Evolutionary conservation across 78 protist species (phyloP).

Genomic region (Emiliania huxleyi): DNA sequence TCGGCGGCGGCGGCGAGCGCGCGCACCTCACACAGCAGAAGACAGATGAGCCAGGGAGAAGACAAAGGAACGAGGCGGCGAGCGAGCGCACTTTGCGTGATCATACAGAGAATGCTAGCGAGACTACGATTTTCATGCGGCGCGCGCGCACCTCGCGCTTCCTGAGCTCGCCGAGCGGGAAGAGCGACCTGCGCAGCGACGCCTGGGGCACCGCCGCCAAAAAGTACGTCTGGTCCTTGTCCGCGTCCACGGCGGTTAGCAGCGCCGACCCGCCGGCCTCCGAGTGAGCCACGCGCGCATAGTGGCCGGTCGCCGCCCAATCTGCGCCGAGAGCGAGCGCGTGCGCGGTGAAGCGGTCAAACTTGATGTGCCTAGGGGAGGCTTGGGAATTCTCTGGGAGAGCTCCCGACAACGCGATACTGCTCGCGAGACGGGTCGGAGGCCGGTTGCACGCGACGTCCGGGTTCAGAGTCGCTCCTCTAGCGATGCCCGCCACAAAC

Average conservation of each 20-base stretch:
- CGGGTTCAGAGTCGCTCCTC: slow-evolving; percentile 82
- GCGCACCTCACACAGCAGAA: too few species aligned
- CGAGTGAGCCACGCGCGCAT: slow-evolving; percentile 24
- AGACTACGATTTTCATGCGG: not conserved
- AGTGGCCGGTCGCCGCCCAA: slow-evolving; percentile 69
- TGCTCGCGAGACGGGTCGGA: too few species aligned
- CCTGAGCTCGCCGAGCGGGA: slow-evolving; percentile 62
- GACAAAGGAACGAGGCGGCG: not conserved
- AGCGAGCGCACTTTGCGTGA: not conserved
- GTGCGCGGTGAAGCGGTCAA: slow-evolving; percentile 59
- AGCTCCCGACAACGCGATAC: too few species aligned
- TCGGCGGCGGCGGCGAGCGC: not conserved
- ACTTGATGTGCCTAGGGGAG: too few species aligned
- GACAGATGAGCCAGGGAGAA: not conserved
- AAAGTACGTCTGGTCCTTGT: slow-evolving; percentile 80
- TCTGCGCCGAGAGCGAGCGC: slow-evolving; percentile 58
- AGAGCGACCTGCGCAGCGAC: slow-evolving; percentile 37
- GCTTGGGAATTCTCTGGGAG: too few species aligned
- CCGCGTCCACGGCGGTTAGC: slow-evolving; percentile 26
- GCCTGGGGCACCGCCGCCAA: slow-evolving; percentile 51
- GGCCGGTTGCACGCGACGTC: slow-evolving; percentile 79
- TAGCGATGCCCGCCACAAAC: slow-evolving; percentile 59
- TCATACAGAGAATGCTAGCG: not conserved
- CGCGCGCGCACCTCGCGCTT: not conserved
- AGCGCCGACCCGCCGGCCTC: not conserved